Percentiles rank a stretch among this genome's conserved stretches.
Evolutionary conservation across 73 alveolate genomes (phyloP).

Genomic region (Paramecium octaurelia): DNA sequence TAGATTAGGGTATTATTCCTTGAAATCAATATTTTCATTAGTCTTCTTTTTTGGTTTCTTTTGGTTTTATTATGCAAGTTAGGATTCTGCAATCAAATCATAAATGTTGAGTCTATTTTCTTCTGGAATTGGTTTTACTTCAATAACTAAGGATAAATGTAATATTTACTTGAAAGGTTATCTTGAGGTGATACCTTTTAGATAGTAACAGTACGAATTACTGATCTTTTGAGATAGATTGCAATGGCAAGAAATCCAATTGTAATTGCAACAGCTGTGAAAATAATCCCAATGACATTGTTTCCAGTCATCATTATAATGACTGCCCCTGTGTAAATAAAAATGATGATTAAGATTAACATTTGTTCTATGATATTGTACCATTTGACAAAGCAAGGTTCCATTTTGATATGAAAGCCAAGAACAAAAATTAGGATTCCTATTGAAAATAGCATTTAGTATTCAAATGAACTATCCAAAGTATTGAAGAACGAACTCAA

Average conservation of each 20-base stretch:
- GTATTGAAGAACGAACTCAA: background rate
- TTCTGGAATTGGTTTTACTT: background rate
- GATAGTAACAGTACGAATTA: background rate
- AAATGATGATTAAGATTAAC: background rate
- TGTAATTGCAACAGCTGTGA: background rate
- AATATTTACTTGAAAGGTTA: background rate
- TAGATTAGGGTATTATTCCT: background rate
- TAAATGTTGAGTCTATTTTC: background rate
- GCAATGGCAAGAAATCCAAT: background rate
- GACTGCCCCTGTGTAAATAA: slow-evolving; percentile 14
- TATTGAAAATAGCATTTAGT: background rate
- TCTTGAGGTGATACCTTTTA: background rate
- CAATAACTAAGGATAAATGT: background rate
- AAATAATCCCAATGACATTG: background rate
- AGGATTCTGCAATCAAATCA: background rate
- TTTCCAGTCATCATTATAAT: background rate
- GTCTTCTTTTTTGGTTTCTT: background rate
- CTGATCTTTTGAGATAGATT: background rate
- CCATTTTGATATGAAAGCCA: background rate
- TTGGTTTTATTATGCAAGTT: background rate
- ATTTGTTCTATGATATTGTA: background rate
- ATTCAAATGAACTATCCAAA: background rate
- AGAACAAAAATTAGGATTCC: background rate
- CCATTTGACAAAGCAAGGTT: slow-evolving; percentile 10
- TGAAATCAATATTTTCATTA: background rate